Percentiles rank a stretch among this genome's conserved stretches.
Evolutionary conservation across 805 yeast species (phyloP).

Genomic region (Starmerella stigmatis): DNA sequence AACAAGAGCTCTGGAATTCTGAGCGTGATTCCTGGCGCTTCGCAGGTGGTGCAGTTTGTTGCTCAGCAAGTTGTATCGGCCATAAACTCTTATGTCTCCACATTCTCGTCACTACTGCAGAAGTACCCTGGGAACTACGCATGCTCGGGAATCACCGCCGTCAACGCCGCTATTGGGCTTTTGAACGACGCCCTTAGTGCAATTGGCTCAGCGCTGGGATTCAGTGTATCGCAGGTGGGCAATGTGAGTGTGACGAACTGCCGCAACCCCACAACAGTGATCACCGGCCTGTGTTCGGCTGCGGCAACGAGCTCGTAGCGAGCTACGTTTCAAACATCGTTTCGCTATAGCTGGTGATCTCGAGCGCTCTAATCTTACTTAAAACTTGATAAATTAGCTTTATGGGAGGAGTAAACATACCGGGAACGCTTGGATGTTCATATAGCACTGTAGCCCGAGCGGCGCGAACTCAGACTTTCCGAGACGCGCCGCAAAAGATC

Average conservation of each 20-base stretch:
- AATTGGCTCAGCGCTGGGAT: not conserved
- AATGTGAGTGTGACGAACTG: not conserved
- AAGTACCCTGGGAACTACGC: not conserved
- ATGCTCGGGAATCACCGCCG: not conserved
- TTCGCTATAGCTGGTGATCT: no score
- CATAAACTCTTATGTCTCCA: not conserved
- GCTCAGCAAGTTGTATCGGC: not conserved
- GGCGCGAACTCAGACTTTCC: constrained; percentile 50
- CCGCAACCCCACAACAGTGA: not conserved
- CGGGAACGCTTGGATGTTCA: no score
- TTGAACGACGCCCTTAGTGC: not conserved
- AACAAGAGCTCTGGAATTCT: not conserved
- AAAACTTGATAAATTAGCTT: no score
- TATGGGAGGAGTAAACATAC: no score
- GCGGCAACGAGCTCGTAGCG: no score
- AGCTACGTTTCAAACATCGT: no score
- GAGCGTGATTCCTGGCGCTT: not conserved
- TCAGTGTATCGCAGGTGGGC: not conserved
- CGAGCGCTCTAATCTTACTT: no score
- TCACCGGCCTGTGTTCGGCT: not conserved
- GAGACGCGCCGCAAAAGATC: constrained; percentile 64
- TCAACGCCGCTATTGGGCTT: not conserved
- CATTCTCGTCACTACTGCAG: not conserved
- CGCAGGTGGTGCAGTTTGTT: not conserved
- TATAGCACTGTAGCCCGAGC: constrained; percentile 62